phyloP scores from a whole-genome alignment of 176 grass and related monocot genomes.

The Carex kokanica region DNA sequence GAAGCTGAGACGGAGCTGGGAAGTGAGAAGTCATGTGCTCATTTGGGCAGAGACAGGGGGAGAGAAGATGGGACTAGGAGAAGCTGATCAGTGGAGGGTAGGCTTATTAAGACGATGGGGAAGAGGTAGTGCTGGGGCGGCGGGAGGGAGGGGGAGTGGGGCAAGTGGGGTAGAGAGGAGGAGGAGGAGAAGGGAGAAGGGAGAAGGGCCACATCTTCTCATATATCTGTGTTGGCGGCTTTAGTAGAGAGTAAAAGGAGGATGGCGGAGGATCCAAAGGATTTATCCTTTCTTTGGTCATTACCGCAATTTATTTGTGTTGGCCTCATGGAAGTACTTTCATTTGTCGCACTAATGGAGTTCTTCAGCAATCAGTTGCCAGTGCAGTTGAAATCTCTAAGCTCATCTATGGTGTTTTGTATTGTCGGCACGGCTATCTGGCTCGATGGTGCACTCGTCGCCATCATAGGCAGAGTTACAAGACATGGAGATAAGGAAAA shows the following conservation, averaged over 20 bases:
- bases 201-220: too few species aligned
- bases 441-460: slow-evolving; percentile 37
- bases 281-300: slow-evolving; percentile 55
- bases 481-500: slow-evolving; percentile 21
- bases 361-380: slow-evolving; percentile 63
- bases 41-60: too few species aligned
- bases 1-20: too few species aligned
- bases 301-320: slow-evolving; percentile 46
- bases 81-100: too few species aligned
- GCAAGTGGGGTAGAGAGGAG: too few species aligned
- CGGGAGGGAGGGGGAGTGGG: too few species aligned
- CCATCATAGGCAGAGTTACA: slow-evolving; percentile 35
- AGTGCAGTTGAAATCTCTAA: slow-evolving; percentile 56
- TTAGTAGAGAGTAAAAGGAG: slow-evolving; percentile 50
- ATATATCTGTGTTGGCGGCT: too few species aligned
- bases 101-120: too few species aligned
- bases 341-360: slow-evolving; percentile 55
- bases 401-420: slow-evolving; percentile 50
- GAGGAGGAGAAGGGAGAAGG: too few species aligned
- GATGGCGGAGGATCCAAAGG: slow-evolving; percentile 21
- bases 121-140: too few species aligned
- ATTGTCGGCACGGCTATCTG: slow-evolving; percentile 37
- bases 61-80: too few species aligned
- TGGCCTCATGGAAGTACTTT: slow-evolving; percentile 48
- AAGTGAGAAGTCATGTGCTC: too few species aligned